Conservation (phyloP, 805 yeast species). For the Saccharomycopsis fodiens region DNA sequence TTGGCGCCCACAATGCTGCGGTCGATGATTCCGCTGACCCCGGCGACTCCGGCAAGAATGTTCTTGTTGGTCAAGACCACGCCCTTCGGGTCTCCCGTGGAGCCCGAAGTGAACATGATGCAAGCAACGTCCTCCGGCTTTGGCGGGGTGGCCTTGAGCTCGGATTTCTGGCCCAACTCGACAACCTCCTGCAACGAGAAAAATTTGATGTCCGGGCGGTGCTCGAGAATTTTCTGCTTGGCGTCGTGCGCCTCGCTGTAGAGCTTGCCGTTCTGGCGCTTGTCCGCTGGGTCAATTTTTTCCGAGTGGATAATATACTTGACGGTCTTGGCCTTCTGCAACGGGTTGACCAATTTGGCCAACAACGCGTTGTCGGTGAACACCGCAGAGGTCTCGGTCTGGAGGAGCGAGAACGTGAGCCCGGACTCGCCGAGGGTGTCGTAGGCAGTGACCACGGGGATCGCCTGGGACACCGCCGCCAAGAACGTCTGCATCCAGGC, state of each 20-base stretch:
- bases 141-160: conserved; percentile 37
- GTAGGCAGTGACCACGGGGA: conserved; percentile 92
- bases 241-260: conserved; percentile 53
- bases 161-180: conserved; percentile 50
- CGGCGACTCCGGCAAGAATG: conserved; percentile 80
- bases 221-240: conserved; percentile 46
- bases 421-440: conserved; percentile 91
- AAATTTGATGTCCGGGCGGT: conserved; percentile 73
- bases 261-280: conserved; percentile 52
- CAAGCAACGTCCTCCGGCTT: conserved; percentile 55
- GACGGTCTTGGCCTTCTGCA: conserved; percentile 52
- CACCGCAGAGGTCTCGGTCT: conserved; percentile 72
- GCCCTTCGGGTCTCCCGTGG: conserved; percentile 83
- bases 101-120: conserved; percentile 85
- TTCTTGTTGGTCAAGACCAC: conserved; percentile 61
- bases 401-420: conserved; percentile 73
- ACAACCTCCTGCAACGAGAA: conserved; percentile 58
- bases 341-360: conserved; percentile 59
- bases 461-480: conserved; percentile 69
- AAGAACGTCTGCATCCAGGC: conserved; percentile 86
- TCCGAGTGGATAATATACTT: conserved; percentile 69
- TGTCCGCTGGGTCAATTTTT: conserved; percentile 50
- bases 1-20: conserved; percentile 39
- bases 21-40: conserved; percentile 60
- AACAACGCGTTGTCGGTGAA: conserved; percentile 80